These are phyloP conservation scores for Arachis monticola DNA, from an alignment of 331 rosid species.

Conservation along the genomic window DNA sequence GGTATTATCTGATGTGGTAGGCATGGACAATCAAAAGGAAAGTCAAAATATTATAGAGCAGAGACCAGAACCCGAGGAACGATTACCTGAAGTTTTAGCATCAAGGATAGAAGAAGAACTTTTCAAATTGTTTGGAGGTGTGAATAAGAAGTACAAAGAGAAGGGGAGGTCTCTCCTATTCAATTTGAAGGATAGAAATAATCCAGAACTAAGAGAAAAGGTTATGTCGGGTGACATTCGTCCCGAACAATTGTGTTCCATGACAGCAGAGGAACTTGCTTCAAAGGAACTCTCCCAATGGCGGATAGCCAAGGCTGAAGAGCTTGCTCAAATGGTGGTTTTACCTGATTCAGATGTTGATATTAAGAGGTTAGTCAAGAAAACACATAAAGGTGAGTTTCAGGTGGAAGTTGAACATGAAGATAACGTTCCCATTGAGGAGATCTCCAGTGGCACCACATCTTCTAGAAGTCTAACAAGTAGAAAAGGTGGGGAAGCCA, in stretches of 20 bases:
- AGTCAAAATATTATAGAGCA: slow-evolving; percentile 47
- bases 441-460: slow-evolving; percentile 62
- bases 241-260: slow-evolving; percentile 83
- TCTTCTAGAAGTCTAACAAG: slow-evolving; percentile 47
- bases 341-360: slow-evolving; percentile 88
- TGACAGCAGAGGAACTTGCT: slow-evolving; percentile 99
- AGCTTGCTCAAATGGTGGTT: slow-evolving; percentile 94
- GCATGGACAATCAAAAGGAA: slow-evolving; percentile 50
- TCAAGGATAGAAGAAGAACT: slow-evolving; percentile 78
- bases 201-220: slow-evolving; percentile 92
- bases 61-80: slow-evolving; percentile 48
- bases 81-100: slow-evolving; percentile 68
- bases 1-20: slow-evolving; percentile 73
- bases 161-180: slow-evolving; percentile 97
- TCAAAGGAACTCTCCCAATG: slow-evolving; percentile 97
- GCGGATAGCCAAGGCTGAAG: slow-evolving; percentile 99
- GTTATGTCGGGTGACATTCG: slow-evolving; percentile 87
- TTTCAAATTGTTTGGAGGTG: slow-evolving; percentile 94
- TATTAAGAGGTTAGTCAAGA: slow-evolving; percentile 85
- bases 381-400: slow-evolving; percentile 96
- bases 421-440: slow-evolving; percentile 60
- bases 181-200: slow-evolving; percentile 92
- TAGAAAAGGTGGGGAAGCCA: slow-evolving; percentile 53
- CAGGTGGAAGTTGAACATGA: slow-evolving; percentile 93
- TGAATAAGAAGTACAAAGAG: slow-evolving; percentile 98